Conservation (phyloP, 768 basidiomycete species). For the Lanmaoa rubissima region DNA sequence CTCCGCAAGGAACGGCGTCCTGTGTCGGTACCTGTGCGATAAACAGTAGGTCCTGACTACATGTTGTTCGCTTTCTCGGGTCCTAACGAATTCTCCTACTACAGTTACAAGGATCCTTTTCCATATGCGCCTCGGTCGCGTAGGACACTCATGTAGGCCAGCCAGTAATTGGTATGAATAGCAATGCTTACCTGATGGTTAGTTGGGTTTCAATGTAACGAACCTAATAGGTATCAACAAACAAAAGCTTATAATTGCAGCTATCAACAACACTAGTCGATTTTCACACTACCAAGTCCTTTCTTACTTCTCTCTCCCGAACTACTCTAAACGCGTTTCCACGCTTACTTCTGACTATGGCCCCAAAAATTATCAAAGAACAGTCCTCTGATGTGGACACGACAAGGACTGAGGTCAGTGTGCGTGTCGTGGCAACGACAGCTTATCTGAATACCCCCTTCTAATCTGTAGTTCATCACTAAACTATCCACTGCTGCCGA, state of each 20-base stretch:
- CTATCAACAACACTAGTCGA: slow-evolving; percentile 38
- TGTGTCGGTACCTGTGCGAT: neutral
- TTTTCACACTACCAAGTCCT: slow-evolving; percentile 40
- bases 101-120: slow-evolving; percentile 11
- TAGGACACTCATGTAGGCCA: slow-evolving; percentile 7
- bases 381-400: slow-evolving; percentile 26
- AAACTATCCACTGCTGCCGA: slow-evolving; percentile 58
- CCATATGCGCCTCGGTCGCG: slow-evolving; percentile 5
- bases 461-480: slow-evolving; percentile 47
- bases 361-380: slow-evolving; percentile 27
- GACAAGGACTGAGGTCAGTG: slow-evolving; percentile 31
- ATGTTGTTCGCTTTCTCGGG: neutral
- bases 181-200: slow-evolving; percentile 33
- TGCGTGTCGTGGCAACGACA: slow-evolving; percentile 8
- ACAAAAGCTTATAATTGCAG: slow-evolving; percentile 40
- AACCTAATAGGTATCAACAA: slow-evolving; percentile 39
- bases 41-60: slow-evolving; percentile 1
- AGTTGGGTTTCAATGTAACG: slow-evolving; percentile 38
- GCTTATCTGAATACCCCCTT: slow-evolving; percentile 23
- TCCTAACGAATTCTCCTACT: neutral
- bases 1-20: neutral
- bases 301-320: slow-evolving; percentile 33
- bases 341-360: slow-evolving; percentile 19
- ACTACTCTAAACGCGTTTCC: slow-evolving; percentile 28
- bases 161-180: slow-evolving; percentile 20